A percentile compares a stretch with the other conserved stretches of the same genome.
phyloP scores from a whole-genome alignment of 441 rosid species.

The Melastoma candidum region DNA sequence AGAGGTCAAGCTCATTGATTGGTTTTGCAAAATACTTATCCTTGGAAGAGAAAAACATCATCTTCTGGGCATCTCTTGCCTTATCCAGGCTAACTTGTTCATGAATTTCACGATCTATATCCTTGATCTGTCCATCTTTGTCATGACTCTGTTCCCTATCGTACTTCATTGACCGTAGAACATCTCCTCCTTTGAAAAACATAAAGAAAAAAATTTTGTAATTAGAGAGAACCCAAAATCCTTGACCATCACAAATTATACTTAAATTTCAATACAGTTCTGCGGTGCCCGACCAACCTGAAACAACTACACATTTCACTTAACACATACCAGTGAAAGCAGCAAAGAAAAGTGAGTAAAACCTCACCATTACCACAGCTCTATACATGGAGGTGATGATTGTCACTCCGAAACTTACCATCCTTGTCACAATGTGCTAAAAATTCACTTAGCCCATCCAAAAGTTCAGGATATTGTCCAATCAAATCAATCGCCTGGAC shows the following conservation, averaged over 20 bases:
- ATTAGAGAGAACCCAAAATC: constrained; percentile 6
- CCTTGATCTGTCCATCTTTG: constrained; percentile 58
- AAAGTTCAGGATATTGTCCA: constrained; percentile 75
- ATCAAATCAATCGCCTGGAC: constrained; percentile 67
- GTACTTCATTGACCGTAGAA: constrained; percentile 52
- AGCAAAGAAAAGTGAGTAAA: constrained; percentile 23
- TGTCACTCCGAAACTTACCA: constrained; percentile 35
- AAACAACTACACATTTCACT: constrained; percentile 9
- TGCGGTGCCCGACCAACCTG: not conserved
- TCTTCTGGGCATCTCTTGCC: constrained; percentile 43
- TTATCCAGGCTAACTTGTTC: constrained; percentile 83
- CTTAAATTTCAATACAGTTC: too few species aligned
- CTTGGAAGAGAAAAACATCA: constrained; percentile 50
- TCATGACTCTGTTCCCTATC: constrained; percentile 63
- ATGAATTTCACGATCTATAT: constrained; percentile 48
- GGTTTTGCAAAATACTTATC: constrained; percentile 77
- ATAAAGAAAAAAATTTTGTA: constrained; percentile 15
- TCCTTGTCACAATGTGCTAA: constrained; percentile 77
- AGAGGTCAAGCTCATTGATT: constrained; percentile 89
- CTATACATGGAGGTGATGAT: constrained; percentile 3
- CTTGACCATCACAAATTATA: too few species aligned
- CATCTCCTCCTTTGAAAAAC: constrained; percentile 52
- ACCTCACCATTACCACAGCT: not conserved
- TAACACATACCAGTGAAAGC: constrained; percentile 75
- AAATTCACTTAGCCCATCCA: constrained; percentile 79